These are phyloP conservation scores for Tetracladium setigerum DNA, from an alignment of 495 filamentous ascomycete species.

Conservation along the genomic window DNA sequence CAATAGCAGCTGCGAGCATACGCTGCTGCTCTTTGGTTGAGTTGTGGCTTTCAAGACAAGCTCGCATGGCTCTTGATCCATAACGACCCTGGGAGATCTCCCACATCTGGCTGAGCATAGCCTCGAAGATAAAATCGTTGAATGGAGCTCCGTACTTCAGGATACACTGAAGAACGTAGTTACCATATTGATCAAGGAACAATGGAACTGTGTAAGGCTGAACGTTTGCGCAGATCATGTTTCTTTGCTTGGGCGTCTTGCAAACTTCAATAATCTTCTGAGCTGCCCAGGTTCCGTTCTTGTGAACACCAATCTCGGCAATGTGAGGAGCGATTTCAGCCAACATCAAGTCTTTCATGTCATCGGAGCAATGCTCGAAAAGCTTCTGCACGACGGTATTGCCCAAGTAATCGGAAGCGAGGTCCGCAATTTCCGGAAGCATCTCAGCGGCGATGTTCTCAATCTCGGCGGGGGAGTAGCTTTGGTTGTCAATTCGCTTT, in stretches of 20 bases:
- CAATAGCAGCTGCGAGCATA: conserved; percentile 89
- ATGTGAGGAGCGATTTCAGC: conserved; percentile 80
- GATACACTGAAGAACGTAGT: conserved; percentile 95
- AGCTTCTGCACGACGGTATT: conserved; percentile 99
- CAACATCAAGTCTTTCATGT: conserved; percentile 87
- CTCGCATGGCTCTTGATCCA: conserved; percentile 91
- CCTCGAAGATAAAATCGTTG: conserved; percentile 97
- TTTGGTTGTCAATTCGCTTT: conserved; percentile 93
- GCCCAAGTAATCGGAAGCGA: conserved; percentile 90
- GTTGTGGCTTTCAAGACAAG: conserved; percentile 94
- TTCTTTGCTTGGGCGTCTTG: conserved; percentile 75
- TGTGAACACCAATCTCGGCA: conserved; percentile 94
- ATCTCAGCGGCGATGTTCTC: conserved; percentile 87
- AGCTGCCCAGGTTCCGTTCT: conserved; percentile 98
- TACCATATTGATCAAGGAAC: conserved; percentile 96
- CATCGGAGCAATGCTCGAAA: conserved; percentile 91
- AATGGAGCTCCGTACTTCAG: conserved; percentile 80
- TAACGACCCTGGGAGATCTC: conserved; percentile 89
- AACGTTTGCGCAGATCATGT: conserved; percentile 73
- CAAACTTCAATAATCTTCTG: conserved; percentile 99
- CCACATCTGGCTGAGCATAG: conserved; percentile 94
- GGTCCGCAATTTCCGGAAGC: conserved; percentile 92
- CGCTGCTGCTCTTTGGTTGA: conserved; percentile 92
- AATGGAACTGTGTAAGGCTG: conserved; percentile 79
- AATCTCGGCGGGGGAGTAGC: conserved; percentile 76